Percentiles rank a stretch among this genome's conserved stretches.
Evolutionary conservation across 2,329 filamentous ascomycete species (phyloP).

Genomic region (Nigrospora oryzae): DNA sequence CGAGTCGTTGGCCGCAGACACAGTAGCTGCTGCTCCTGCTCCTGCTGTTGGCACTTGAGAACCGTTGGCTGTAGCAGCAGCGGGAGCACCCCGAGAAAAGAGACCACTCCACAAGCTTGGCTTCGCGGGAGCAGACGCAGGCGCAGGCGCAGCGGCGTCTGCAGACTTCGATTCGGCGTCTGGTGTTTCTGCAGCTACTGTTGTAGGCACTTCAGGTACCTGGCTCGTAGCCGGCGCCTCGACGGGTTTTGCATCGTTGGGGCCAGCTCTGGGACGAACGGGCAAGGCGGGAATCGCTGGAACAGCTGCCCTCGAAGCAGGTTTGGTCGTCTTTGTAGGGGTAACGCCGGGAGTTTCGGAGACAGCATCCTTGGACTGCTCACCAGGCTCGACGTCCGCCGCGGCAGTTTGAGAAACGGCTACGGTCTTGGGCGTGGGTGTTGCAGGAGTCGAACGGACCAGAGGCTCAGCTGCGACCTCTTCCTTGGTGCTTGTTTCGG

Average conservation of each 20-base stretch:
- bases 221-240: slow-evolving; percentile 11
- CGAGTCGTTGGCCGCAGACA: slow-evolving; percentile 6
- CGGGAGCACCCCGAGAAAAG: slow-evolving; percentile 19
- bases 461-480: slow-evolving; percentile 3
- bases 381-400: no score
- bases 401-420: neutral
- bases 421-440: slow-evolving; percentile 1
- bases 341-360: slow-evolving; percentile 13
- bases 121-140: slow-evolving; percentile 19
- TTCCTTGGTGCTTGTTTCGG: slow-evolving; percentile 5
- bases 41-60: neutral
- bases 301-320: slow-evolving; percentile 22
- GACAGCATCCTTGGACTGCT: neutral
- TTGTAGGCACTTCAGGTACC: slow-evolving; percentile 1
- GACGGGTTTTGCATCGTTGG: slow-evolving; percentile 19
- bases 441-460: slow-evolving; percentile 8
- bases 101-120: slow-evolving; percentile 28
- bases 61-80: slow-evolving; percentile 11
- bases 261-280: slow-evolving; percentile 30
- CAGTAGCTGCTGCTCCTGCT: slow-evolving; percentile 7
- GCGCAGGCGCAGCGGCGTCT: slow-evolving; percentile 11
- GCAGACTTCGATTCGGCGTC: no score
- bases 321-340: slow-evolving; percentile 19
- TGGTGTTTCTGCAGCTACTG: slow-evolving; percentile 7
- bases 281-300: slow-evolving; percentile 39